Conservation (phyloP, 345 rosid genomes). For the Crucihimalaya himalaica region DNA sequence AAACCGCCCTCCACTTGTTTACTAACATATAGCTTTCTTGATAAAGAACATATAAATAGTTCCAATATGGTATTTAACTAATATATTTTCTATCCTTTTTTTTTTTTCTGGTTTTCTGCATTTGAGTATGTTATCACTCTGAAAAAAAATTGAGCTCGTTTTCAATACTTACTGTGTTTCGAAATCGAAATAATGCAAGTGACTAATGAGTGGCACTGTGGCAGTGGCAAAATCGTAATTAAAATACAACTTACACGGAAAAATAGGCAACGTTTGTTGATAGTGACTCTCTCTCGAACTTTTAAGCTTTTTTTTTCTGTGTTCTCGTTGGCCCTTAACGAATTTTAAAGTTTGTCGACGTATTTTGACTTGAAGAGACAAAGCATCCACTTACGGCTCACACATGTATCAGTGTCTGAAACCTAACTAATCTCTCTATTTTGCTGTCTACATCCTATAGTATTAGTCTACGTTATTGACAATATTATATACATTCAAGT, state of each 20-base stretch:
- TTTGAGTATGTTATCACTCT: background rate
- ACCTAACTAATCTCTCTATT: background rate
- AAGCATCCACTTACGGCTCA: constrained; percentile 6
- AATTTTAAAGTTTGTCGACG: background rate
- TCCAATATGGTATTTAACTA: background rate
- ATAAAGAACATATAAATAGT: background rate
- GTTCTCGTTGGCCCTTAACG: constrained; percentile 20
- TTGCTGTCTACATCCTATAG: background rate
- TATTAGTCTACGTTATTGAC: background rate
- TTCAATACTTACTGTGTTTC: background rate
- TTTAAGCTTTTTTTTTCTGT: constrained; percentile 6
- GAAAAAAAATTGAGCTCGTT: background rate
- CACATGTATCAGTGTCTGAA: constrained; percentile 1
- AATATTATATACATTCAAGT: background rate
- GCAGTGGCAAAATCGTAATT: background rate
- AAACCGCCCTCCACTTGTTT: background rate
- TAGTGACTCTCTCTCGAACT: constrained; percentile 16
- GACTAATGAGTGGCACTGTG: background rate
- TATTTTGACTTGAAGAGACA: constrained; percentile 25
- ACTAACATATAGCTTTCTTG: constrained; percentile 3
- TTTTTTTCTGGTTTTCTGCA: background rate
- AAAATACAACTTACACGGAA: background rate
- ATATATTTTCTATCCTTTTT: background rate
- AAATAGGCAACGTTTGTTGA: constrained; percentile 16
- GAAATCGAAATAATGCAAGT: background rate